phyloP scores from a whole-genome alignment of 805 yeast species.

The Jamesozyma gamospora region DNA sequence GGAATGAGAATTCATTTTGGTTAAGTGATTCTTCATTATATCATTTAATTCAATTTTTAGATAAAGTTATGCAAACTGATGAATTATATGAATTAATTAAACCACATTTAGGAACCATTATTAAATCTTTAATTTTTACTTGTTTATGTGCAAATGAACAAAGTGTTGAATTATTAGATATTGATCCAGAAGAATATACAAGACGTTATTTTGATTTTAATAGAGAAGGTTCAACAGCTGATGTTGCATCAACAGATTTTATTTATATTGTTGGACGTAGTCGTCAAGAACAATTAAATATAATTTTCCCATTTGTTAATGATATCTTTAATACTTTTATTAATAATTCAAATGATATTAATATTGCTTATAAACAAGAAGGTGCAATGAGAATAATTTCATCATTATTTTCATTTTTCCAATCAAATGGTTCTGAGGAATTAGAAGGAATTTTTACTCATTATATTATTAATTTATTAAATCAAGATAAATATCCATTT shows the following conservation, averaged over 20 bases:
- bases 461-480: conserved; percentile 55
- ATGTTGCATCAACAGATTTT: conserved; percentile 70
- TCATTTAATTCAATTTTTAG: conserved; percentile 56
- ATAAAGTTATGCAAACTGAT: conserved; percentile 46
- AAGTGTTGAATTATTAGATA: conserved; percentile 61
- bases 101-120: conserved; percentile 53
- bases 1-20: conserved; percentile 44
- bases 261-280: conserved; percentile 48
- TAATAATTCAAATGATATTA: conserved; percentile 27
- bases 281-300: conserved; percentile 47
- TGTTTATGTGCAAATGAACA: conserved; percentile 58
- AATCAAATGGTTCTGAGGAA: conserved; percentile 27
- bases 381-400: conserved; percentile 76
- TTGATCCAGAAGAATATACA: conserved; percentile 75
- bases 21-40: conserved; percentile 52
- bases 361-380: conserved; percentile 57
- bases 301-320: conserved; percentile 48
- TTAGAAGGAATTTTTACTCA: conserved; percentile 57
- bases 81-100: conserved; percentile 54
- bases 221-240: conserved; percentile 60
- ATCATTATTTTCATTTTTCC: conserved; percentile 40
- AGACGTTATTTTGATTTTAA: conserved; percentile 58
- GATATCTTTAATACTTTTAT: conserved; percentile 33
- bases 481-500: conserved; percentile 44
- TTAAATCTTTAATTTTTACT: conserved; percentile 66